phyloP scores from a whole-genome alignment of 164 flowering plant genomes.

The Vitis vinifera region DNA sequence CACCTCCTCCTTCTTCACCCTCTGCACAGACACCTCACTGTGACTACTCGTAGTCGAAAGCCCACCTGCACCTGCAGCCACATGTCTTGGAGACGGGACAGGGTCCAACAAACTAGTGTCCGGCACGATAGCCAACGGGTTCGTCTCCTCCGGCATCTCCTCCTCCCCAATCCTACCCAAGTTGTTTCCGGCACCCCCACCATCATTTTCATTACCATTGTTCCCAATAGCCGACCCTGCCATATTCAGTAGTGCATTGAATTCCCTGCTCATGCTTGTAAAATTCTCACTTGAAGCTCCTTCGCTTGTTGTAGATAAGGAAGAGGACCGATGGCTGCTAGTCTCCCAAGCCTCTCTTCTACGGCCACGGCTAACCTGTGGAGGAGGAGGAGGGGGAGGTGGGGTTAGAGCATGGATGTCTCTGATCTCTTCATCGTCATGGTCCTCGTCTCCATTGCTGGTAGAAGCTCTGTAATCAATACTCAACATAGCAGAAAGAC shows the following conservation, averaged over 20 bases:
- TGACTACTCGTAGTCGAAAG: conserved; percentile 1
- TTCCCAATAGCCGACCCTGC: conserved; percentile 39
- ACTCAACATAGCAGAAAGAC: conserved; percentile 13
- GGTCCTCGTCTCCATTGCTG: conserved; percentile 16
- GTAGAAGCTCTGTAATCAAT: conserved; percentile 8
- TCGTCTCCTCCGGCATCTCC: conserved; percentile 27
- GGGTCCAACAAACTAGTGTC: conserved; percentile 28
- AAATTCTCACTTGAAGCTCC: conserved; percentile 45
- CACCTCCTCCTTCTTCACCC: conserved; percentile 87
- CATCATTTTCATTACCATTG: background rate
- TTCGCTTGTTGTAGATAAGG: conserved; percentile 38
- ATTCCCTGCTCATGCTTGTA: conserved; percentile 57
- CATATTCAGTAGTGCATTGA: conserved; percentile 48
- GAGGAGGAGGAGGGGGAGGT: conserved; percentile 18
- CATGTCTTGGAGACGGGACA: conserved; percentile 25
- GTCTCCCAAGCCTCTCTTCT: conserved; percentile 54
- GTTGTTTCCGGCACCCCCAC: conserved; percentile 3
- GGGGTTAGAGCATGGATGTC: conserved; percentile 72
- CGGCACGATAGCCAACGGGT: conserved; percentile 54
- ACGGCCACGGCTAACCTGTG: conserved; percentile 15
- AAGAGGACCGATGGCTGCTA: conserved; percentile 48
- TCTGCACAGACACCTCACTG: conserved; percentile 43
- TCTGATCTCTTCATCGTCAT: conserved; percentile 30
- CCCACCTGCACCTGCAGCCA: background rate
- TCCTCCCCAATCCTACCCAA: conserved; percentile 42